Base-by-base conservation (phyloP, 2,329 filamentous ascomycete genomes). In the Ascochyta pisi region DNA sequence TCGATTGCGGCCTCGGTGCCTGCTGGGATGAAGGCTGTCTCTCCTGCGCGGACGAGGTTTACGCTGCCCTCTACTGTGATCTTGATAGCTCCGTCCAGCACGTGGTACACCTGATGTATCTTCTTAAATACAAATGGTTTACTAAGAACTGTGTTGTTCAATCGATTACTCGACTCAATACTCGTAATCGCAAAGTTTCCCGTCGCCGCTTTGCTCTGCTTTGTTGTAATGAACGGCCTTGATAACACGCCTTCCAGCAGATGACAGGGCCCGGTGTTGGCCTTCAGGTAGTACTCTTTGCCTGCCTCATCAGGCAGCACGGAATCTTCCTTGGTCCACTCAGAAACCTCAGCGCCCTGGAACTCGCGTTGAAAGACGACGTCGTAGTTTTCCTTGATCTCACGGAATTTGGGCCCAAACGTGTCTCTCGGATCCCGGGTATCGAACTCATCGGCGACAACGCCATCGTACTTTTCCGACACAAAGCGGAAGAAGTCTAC, bases 401-500 rank as follows among this genome's bases (percentile, higher is more conserved):
- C 62, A 37, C 46, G 49, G 13, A 66, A 50, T 38, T 60, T 64
- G 8, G 60, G 60, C 7, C 58, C 58, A 33, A 66, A 54, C 1
- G 58, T 52, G 6, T 57, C 49, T 1, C 54, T 43, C 1, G 60
- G 47, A 23, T 60, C 58, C 12, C 63, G 50, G 12, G 42, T 22
- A 40, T 66, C 63, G 31, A 55, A 57, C 37, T 66, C 63, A 13
- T 64, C 49, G 4, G 43, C 61, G 6, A 66, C 35, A n/a, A 66
- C 57, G 39, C 63, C 63, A 13, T 59, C 54, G 35, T 66, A 66
- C 2, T 48, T 50, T 16, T 66, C 62, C 2, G 54, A 40, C 4
- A 66, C 60, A 23, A 63, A 62, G 1, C 62, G 60, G 48, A 66
- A 66, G 48, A 66, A 66, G 31, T 66, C 62, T 3, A 66, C 60